Base-by-base conservation (phyloP, 805 yeast species). In the Candida oleophila region DNA sequence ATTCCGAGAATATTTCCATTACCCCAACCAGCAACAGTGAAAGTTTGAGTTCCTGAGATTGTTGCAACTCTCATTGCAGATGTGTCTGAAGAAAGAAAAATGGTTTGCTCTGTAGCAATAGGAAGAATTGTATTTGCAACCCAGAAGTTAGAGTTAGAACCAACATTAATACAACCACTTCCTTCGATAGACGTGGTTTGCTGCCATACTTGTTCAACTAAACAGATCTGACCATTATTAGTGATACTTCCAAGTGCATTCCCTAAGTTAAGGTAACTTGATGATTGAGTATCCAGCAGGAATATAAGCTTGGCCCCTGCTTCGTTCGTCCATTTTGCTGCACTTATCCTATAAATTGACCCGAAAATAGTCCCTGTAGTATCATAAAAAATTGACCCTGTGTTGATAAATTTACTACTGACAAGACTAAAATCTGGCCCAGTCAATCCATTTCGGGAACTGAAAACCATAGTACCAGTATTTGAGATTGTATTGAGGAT, bases 391-490 rank as follows among this genome's bases (percentile, higher is more conserved):
- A 56, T 43, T 8, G 45, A 40, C 14, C 64, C 64, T 4, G 49
- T 36, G 35, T 59, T 59, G 4, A 22, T 15, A 36, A 59, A 57
- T 9, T 43, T 37, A 30, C 33, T 30, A 34, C 48, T 40, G n/a
- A 32, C 22, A 11, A 59, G 34, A 18, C 42, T 19, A 28, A 46
- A 56, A 16, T 40, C 21, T 16, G 60, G 59, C 28, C 55, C 45
- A n/a, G 48, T 34, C 11, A 49, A 16, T 2, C 54, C 47, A 25
- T 34, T 35, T 7, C 46, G 39, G 2, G 61, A 46, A 39, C 55
- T 50, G 45, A 54, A 57, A 19, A 55, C 47, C 45, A 57, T 47
- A 20, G 44, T 49, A n/a, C 66, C 66, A 33, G 51, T 25, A 39
- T 62, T 62, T 3, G 37, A 41, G 38, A 60, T 48, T n/a, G 45